A percentile compares a stretch with the other conserved stretches of the same genome.
Evolutionary conservation across 805 yeast genomes (phyloP).

Genomic region (Alloascoidea hylecoeti): DNA sequence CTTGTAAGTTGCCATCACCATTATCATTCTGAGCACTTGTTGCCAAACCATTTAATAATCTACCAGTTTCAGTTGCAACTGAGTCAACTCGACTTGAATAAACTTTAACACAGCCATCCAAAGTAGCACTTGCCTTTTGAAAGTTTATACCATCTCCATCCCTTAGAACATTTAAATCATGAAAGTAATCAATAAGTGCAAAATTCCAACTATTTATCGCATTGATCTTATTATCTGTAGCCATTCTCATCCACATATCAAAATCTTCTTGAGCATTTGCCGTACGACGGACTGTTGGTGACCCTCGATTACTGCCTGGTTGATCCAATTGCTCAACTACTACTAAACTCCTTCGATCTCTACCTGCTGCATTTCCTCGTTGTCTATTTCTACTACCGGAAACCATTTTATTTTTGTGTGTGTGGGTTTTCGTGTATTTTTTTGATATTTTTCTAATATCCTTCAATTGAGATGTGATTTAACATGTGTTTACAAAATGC

Average conservation of each 20-base stretch:
- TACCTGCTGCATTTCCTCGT: too few relatives aligned
- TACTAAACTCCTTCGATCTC: too few relatives aligned
- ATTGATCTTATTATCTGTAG: conserved; percentile 74
- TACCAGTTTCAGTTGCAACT: conserved; percentile 83
- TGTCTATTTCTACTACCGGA: too few relatives aligned
- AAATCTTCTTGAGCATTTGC: conserved; percentile 24
- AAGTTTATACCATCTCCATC: conserved; percentile 77
- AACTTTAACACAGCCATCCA: conserved; percentile 91
- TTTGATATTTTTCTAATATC: too few relatives aligned
- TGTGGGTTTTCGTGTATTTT: too few relatives aligned
- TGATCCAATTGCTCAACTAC: too few relatives aligned
- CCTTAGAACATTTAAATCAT: conserved; percentile 60
- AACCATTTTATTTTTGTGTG: too few relatives aligned
- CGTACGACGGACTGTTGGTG: neutral
- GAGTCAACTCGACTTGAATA: conserved; percentile 87
- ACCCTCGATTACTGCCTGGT: neutral
- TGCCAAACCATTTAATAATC: conserved; percentile 63
- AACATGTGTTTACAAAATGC: too few relatives aligned
- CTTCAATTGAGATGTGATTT: too few relatives aligned
- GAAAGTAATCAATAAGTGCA: conserved; percentile 83
- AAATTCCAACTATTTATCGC: conserved; percentile 81
- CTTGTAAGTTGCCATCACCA: conserved; percentile 9
- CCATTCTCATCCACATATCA: conserved; percentile 73
- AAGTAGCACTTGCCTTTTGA: conserved; percentile 80
- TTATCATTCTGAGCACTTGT: conserved; percentile 14